Evolutionary conservation across 306 rosid species (phyloP).

Genomic region (Cucumis hystrix): DNA sequence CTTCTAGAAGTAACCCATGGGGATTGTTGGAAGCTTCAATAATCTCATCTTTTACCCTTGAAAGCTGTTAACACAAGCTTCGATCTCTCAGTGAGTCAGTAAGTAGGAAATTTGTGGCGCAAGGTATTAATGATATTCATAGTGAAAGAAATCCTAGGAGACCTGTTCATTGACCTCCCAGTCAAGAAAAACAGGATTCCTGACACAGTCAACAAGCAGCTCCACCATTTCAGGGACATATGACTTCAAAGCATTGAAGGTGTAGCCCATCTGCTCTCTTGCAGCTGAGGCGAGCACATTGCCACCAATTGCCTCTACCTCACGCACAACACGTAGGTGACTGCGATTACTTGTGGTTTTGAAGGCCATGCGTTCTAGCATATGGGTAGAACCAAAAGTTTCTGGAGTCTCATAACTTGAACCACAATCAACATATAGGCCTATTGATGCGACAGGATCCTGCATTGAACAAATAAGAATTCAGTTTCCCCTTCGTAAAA

Average conservation of each 20-base stretch:
- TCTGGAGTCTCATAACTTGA: conserved; percentile 66
- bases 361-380: conserved; percentile 84
- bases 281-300: conserved; percentile 75
- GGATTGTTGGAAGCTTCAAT: conserved; percentile 71
- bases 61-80: conserved; percentile 33
- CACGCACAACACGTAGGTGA: conserved; percentile 77
- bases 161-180: conserved; percentile 98
- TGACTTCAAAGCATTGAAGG: conserved; percentile 75
- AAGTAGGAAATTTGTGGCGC: background rate
- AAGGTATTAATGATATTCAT: background rate
- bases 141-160: background rate
- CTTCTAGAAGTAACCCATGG: conserved; percentile 72
- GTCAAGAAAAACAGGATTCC: conserved; percentile 78
- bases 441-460: conserved; percentile 78
- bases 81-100: background rate
- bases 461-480: conserved; percentile 19
- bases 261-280: conserved; percentile 90
- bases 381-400: conserved; percentile 66
- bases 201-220: conserved; percentile 63
- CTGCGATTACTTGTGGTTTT: conserved; percentile 74
- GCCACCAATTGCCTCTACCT: conserved; percentile 93
- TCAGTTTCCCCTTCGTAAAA: background rate
- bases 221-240: conserved; percentile 91
- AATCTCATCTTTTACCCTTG: conserved; percentile 63
- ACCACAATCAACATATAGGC: conserved; percentile 68